Evolutionary conservation across 1,284 basidiomycete genomes (phyloP).

Genomic region (Ceratobasidium sp.): DNA sequence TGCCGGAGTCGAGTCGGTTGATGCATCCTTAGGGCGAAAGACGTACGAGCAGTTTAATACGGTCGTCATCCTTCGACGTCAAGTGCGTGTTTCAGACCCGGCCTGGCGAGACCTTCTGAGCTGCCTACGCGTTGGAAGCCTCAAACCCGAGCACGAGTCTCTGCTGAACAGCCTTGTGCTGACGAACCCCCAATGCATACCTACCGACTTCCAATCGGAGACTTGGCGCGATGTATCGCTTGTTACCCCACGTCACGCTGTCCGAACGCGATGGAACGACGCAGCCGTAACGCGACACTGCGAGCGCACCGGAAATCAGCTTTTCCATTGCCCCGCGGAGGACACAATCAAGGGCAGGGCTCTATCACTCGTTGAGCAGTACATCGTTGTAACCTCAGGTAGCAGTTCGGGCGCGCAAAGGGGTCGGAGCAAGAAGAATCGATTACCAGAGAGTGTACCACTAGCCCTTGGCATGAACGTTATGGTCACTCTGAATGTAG

Average conservation of each 20-base stretch:
- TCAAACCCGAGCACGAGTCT: constrained; percentile 53
- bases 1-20: not conserved
- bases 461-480: constrained; percentile 60
- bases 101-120: constrained; percentile 58
- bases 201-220: constrained; percentile 49
- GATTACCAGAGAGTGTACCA: constrained; percentile 50
- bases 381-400: not conserved
- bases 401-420: not conserved
- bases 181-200: not conserved
- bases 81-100: constrained; percentile 56
- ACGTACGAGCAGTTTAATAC: constrained; percentile 45
- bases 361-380: constrained; percentile 45
- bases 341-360: constrained; percentile 49
- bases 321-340: constrained; percentile 50
- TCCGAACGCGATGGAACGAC: constrained; percentile 57
- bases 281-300: constrained; percentile 51
- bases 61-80: constrained; percentile 58
- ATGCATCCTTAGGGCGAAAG: not conserved
- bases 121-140: constrained; percentile 53
- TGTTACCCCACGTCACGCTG: constrained; percentile 58
- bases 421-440: not conserved
- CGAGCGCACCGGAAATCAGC: constrained; percentile 7
- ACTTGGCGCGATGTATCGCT: constrained; percentile 55
- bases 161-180: constrained; percentile 55
- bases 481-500: constrained; percentile 44